A percentile compares a stretch with the other conserved stretches of the same genome.
phyloP scores from a whole-genome alignment of 257 asterid genomes.

The Solanum sejunctum region DNA sequence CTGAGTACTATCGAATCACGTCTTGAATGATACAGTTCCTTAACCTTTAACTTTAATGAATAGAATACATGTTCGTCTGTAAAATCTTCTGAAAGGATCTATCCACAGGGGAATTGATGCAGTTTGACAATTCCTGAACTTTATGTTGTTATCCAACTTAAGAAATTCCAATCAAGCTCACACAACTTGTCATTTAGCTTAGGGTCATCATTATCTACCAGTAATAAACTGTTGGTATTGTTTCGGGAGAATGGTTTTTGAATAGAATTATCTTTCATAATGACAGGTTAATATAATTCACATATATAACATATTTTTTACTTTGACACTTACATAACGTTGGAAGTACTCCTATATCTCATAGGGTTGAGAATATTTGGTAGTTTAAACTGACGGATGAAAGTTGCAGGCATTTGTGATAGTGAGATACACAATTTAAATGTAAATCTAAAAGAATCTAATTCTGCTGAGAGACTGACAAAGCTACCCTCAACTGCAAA shows the following conservation, averaged over 20 bases:
- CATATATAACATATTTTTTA: neutral
- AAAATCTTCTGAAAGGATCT: neutral
- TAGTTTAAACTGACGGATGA: constrained; percentile 3
- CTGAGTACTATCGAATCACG: neutral
- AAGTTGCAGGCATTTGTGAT: constrained; percentile 50
- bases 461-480: constrained; percentile 36
- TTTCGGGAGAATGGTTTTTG: neutral
- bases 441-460: constrained; percentile 36
- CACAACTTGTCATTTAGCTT: neutral
- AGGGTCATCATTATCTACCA: neutral
- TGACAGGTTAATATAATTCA: neutral
- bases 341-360: neutral
- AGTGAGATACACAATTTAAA: constrained; percentile 42
- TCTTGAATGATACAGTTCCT: neutral
- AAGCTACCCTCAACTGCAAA: constrained; percentile 47
- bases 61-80: neutral
- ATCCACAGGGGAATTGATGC: neutral
- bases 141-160: neutral
- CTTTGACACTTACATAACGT: neutral
- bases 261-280: neutral
- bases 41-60: neutral
- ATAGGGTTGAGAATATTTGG: neutral
- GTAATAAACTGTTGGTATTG: neutral
- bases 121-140: neutral
- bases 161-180: neutral